A percentile compares a stretch with the other conserved stretches of the same genome.
Conservation (phyloP, 768 basidiomycete genomes). For the Coprinopsis sp. region DNA sequence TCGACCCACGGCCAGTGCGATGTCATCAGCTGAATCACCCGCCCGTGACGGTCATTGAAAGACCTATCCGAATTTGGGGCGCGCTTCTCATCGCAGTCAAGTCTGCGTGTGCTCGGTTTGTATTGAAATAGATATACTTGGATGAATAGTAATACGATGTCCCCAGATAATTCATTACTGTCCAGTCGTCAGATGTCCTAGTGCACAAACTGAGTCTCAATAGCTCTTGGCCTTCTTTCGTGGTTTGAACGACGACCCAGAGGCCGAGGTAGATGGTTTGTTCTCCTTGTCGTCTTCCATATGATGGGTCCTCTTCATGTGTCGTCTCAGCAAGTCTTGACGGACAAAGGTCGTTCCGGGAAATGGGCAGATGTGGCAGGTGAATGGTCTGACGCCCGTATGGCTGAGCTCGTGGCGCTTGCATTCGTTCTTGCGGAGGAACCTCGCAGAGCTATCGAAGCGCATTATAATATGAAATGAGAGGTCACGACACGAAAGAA, state of each 20-base stretch:
- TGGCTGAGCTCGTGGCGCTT: conserved; percentile 71
- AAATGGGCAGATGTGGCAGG: conserved; percentile 49
- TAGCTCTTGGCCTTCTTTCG: conserved; percentile 5
- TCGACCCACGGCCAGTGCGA: neutral
- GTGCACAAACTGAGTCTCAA: neutral
- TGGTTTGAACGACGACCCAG: neutral
- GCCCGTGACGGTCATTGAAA: too few relatives aligned
- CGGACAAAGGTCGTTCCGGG: conserved; percentile 54
- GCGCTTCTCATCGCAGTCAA: neutral
- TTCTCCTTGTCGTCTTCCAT: conserved; percentile 27
- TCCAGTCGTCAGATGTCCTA: neutral
- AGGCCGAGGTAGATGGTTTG: conserved; percentile 12
- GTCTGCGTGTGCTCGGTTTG: too few relatives aligned
- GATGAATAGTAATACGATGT: too few relatives aligned
- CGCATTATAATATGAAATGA: conserved; percentile 4
- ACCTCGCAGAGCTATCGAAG: conserved; percentile 43
- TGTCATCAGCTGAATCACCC: too few relatives aligned
- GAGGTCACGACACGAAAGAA: conserved; percentile 7
- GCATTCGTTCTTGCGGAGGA: conserved; percentile 73
- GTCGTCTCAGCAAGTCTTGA: conserved; percentile 64
- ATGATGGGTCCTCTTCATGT: conserved; percentile 55
- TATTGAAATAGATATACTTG: too few relatives aligned
- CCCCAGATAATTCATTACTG: neutral
- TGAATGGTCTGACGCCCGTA: conserved; percentile 52
- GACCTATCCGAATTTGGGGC: too few relatives aligned